These are phyloP conservation scores for Actinomortierella wolfii DNA, from an alignment of 371 early-diverging fungal species.

Conservation along the genomic window DNA sequence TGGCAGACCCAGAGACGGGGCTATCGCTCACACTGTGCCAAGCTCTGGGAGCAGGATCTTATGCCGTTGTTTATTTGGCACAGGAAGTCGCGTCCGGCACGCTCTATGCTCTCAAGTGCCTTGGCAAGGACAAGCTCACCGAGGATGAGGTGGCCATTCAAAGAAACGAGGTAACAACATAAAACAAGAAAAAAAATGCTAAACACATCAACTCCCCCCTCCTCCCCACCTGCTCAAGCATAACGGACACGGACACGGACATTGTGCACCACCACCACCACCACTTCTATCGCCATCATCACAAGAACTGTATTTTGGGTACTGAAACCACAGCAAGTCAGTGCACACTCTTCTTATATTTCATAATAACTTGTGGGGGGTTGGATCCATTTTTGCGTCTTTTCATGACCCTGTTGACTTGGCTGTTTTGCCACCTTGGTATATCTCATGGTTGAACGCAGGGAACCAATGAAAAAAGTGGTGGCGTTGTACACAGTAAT, in stretches of 20 bases:
- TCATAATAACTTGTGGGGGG: too few relatives aligned
- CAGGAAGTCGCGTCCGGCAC: slow-evolving; percentile 51
- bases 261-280: slow-evolving; percentile 15
- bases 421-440: too few relatives aligned
- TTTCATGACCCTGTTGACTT: too few relatives aligned
- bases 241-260: too few relatives aligned
- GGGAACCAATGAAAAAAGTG: too few relatives aligned
- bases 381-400: too few relatives aligned
- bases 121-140: slow-evolving; percentile 60
- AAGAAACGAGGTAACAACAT: slow-evolving; percentile 53
- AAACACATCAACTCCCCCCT: background rate
- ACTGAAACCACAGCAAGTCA: too few relatives aligned
- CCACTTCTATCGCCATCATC: slow-evolving; percentile 3
- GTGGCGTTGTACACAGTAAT: background rate
- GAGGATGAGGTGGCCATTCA: slow-evolving; percentile 62
- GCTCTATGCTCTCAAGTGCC: slow-evolving; percentile 67
- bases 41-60: slow-evolving; percentile 71
- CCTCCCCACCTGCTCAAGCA: background rate
- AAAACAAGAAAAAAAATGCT: background rate
- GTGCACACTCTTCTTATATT: too few relatives aligned
- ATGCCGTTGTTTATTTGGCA: slow-evolving; percentile 73
- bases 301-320: slow-evolving; percentile 14
- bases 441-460: too few relatives aligned
- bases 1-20: slow-evolving; percentile 50
- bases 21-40: slow-evolving; percentile 53